phyloP scores from a whole-genome alignment of 78 protist species.

The Parvularia atlantis region DNA sequence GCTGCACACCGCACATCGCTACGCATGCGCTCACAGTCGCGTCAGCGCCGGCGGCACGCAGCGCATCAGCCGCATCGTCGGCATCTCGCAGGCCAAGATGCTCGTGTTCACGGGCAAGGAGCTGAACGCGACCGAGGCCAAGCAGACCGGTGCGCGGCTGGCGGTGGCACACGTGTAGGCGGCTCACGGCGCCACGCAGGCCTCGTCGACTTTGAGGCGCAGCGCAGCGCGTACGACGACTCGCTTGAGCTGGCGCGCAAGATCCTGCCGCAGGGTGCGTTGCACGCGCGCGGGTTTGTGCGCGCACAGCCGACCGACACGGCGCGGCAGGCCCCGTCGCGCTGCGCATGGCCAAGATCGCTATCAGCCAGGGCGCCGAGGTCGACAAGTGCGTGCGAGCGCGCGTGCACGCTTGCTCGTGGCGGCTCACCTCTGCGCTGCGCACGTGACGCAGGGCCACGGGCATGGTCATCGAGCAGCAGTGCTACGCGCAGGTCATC shows the following conservation, averaged over 20 bases:
- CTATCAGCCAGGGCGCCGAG: slow-evolving; percentile 63
- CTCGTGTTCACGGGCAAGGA: not conserved
- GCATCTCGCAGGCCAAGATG: not conserved
- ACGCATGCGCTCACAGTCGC: too few relatives aligned
- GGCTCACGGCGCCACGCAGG: slow-evolving; percentile 2
- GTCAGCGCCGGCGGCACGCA: slow-evolving; percentile 77
- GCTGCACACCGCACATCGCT: too few relatives aligned
- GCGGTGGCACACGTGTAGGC: not conserved
- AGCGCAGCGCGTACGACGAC: slow-evolving; percentile 27
- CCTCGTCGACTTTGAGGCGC: slow-evolving; percentile 13
- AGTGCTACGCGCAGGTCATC: slow-evolving; percentile 72
- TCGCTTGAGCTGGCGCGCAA: slow-evolving; percentile 48
- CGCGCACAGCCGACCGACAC: not conserved
- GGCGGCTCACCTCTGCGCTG: too few relatives aligned
- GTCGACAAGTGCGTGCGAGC: slow-evolving; percentile 20
- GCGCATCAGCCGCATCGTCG: slow-evolving; percentile 59
- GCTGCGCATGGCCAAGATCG: slow-evolving; percentile 60
- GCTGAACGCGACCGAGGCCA: slow-evolving; percentile 14
- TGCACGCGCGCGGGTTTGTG: not conserved
- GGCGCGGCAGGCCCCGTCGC: slow-evolving; percentile 65
- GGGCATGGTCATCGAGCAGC: slow-evolving; percentile 70
- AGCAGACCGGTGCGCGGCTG: slow-evolving; percentile 35
- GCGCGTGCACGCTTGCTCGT: too few relatives aligned
- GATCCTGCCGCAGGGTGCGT: slow-evolving; percentile 38
- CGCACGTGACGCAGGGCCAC: slow-evolving; percentile 21